These are phyloP conservation scores for Malus asiatica DNA, from an alignment of 306 rosid genomes.

Conservation along the genomic window DNA sequence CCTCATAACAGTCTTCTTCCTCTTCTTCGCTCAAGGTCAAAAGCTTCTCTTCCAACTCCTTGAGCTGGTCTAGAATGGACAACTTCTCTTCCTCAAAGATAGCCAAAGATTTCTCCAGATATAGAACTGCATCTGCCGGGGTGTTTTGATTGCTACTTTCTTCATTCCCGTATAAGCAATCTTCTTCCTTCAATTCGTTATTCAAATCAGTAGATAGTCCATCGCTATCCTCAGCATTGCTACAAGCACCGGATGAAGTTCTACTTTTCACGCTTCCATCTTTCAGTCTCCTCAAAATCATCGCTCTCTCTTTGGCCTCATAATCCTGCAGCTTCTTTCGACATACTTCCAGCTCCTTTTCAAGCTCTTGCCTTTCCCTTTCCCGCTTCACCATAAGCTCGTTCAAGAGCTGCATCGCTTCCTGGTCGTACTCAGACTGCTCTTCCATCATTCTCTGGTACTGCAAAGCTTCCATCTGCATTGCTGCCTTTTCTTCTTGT, in stretches of 20 bases:
- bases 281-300: constrained; percentile 38
- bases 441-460: constrained; percentile 99
- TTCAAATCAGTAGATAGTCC: constrained; percentile 63
- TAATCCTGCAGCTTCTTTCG: constrained; percentile 68
- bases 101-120: constrained; percentile 68
- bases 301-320: constrained; percentile 60
- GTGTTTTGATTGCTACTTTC: constrained; percentile 64
- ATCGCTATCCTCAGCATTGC: constrained; percentile 84
- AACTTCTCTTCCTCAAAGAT: constrained; percentile 87
- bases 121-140: constrained; percentile 60
- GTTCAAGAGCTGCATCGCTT: constrained; percentile 86
- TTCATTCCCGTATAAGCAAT: constrained; percentile 39
- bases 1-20: constrained; percentile 43
- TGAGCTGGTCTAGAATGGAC: constrained; percentile 73
- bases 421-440: constrained; percentile 94
- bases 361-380: constrained; percentile 78
- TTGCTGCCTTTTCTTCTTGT: constrained; percentile 94
- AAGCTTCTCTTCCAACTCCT: constrained; percentile 81
- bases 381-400: constrained; percentile 87
- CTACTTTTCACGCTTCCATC: constrained; percentile 62
- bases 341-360: constrained; percentile 66
- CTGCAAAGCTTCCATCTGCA: constrained; percentile 99
- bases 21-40: constrained; percentile 55
- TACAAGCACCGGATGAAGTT: constrained; percentile 61
- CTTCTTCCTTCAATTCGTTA: constrained; percentile 61